Evolutionary conservation across 2,329 filamentous ascomycete genomes (phyloP).

Genomic region (Penicillium paneum): DNA sequence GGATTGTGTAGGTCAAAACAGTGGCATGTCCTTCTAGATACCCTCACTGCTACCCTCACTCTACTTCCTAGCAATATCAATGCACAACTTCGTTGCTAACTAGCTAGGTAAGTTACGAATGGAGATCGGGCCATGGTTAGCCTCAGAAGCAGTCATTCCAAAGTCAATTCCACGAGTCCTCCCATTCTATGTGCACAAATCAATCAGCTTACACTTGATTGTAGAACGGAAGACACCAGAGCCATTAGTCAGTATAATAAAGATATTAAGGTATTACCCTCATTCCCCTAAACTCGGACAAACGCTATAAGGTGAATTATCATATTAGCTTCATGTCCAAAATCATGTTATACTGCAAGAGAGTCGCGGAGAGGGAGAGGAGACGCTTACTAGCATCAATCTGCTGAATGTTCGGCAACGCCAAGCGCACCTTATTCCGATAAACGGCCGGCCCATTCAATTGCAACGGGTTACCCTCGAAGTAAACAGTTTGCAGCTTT

Average conservation of each 20-base stretch:
- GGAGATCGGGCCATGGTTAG: not conserved
- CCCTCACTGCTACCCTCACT: no score
- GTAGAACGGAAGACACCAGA: not conserved
- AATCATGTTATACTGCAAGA: not conserved
- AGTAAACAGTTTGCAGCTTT: slow-evolving; percentile 83
- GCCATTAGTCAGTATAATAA: slow-evolving; percentile 3
- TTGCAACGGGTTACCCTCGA: slow-evolving; percentile 92
- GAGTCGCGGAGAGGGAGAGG: not conserved
- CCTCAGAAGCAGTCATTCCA: not conserved
- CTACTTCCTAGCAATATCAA: no score
- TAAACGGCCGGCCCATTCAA: slow-evolving; percentile 76
- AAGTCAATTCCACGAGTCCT: not conserved
- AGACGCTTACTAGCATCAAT: slow-evolving; percentile 89
- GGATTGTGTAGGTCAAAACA: no score
- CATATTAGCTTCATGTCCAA: slow-evolving; percentile 7
- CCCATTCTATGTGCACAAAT: not conserved
- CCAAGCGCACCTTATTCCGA: slow-evolving; percentile 85
- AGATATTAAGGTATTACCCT: not conserved
- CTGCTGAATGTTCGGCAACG: slow-evolving; percentile 81
- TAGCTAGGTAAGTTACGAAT: not conserved
- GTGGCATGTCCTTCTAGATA: no score
- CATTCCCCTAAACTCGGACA: slow-evolving; percentile 24
- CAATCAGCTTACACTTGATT: not conserved
- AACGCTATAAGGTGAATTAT: slow-evolving; percentile 25
- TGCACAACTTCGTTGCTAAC: no score